Conservation (phyloP, 805 yeast species). For the Schizosaccharomyces cryophilus region DNA sequence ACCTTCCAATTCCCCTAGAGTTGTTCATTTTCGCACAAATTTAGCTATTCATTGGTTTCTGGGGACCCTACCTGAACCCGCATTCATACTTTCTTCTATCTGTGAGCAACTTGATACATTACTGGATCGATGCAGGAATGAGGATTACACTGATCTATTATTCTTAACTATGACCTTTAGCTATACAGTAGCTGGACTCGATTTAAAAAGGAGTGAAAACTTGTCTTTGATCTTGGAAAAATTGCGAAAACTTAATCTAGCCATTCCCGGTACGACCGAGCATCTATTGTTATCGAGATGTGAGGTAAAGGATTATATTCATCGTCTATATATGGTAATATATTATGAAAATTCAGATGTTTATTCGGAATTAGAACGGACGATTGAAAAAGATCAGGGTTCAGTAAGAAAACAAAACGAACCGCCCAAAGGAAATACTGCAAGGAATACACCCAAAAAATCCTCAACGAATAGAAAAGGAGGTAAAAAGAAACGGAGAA, state of each 20-base stretch:
- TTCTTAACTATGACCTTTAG: neutral
- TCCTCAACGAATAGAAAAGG: conserved; percentile 3
- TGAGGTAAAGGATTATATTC: conserved; percentile 1
- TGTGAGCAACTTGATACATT: neutral
- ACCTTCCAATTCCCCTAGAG: neutral
- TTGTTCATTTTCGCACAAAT: too few relatives aligned
- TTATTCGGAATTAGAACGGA: conserved; percentile 5
- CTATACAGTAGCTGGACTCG: neutral
- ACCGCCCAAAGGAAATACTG: too few relatives aligned
- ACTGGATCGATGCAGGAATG: neutral
- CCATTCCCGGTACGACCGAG: conserved; percentile 1
- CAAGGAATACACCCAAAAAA: too few relatives aligned
- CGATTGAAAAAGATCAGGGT: neutral
- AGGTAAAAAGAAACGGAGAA: neutral
- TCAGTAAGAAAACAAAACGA: neutral
- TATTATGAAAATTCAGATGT: conserved; percentile 3
- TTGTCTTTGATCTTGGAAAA: neutral
- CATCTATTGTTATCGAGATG: neutral
- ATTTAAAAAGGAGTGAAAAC: neutral
- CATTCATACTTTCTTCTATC: neutral
- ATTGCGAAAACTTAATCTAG: conserved; percentile 5
- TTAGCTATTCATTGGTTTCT: too few relatives aligned
- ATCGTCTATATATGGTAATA: neutral
- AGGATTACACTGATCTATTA: neutral
- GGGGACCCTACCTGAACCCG: too few relatives aligned